Percentiles rank a stretch among this genome's conserved stretches.
Evolutionary conservation across 176 grass and related monocot genomes (phyloP).

Genomic region (Phyllostachys edulis): DNA sequence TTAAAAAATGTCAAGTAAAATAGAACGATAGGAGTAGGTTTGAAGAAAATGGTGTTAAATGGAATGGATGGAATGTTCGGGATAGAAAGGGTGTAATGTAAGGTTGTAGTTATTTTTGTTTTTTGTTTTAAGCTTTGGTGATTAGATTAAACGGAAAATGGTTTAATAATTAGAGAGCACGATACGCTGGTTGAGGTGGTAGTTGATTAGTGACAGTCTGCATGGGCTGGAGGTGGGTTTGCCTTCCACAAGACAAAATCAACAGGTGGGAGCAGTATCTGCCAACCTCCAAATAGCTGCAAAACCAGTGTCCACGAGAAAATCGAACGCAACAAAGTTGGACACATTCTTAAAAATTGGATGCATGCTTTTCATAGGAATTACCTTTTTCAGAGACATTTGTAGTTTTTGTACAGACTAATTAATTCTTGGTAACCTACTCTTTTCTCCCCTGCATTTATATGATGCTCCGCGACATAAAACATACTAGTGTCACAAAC

Average conservation of each 20-base stretch:
- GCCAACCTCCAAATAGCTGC: slow-evolving; percentile 46
- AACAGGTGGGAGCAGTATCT: slow-evolving; percentile 39
- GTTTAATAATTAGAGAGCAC: slow-evolving; percentile 33
- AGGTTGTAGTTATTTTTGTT: background rate
- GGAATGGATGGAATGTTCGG: background rate
- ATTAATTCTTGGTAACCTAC: background rate
- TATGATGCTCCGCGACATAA: background rate
- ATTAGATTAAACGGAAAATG: slow-evolving; percentile 5
- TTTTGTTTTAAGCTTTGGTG: slow-evolving; percentile 2
- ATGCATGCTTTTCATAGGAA: background rate
- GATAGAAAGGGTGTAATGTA: background rate
- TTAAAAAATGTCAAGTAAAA: too few species aligned
- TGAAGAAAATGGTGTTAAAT: rapidly evolving
- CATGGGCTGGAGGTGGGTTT: slow-evolving; percentile 43
- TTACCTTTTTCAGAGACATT: too few species aligned
- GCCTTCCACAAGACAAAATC: slow-evolving; percentile 30
- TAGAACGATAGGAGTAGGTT: too few species aligned
- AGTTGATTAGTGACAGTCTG: slow-evolving; percentile 61
- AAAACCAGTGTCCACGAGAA: slow-evolving; percentile 22
- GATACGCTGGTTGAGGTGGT: slow-evolving; percentile 37
- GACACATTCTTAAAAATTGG: background rate
- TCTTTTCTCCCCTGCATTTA: background rate
- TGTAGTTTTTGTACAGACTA: background rate
- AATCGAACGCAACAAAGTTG: background rate
- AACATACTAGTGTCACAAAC: background rate